Conservation (phyloP, 1,284 basidiomycete species). For the Cutaneotrichosporon dermatis region DNA sequence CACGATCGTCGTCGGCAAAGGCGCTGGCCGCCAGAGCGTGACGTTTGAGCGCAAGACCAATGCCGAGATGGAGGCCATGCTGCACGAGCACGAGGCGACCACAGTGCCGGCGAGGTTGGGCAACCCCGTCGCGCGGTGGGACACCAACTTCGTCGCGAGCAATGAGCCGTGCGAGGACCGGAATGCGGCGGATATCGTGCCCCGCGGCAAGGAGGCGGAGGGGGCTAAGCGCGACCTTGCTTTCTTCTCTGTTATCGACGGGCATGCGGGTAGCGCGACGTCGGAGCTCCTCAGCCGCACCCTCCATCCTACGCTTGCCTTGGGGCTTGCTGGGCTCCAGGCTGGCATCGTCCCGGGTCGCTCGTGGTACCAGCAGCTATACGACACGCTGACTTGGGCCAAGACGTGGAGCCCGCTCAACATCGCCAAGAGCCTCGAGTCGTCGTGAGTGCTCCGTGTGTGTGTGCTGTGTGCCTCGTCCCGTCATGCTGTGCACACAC, state of each 20-base stretch:
- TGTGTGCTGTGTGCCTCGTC: too few relatives aligned
- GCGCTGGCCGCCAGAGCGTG: slow-evolving; percentile 15
- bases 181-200: slow-evolving; percentile 65
- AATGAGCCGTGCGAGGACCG: slow-evolving; percentile 91
- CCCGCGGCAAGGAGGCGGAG: slow-evolving; percentile 37
- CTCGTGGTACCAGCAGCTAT: slow-evolving; percentile 18
- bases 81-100: slow-evolving; percentile 31
- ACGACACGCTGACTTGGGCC: slow-evolving; percentile 21
- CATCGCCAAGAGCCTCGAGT: slow-evolving; percentile 26
- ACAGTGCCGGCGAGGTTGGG: slow-evolving; percentile 19
- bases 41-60: slow-evolving; percentile 31
- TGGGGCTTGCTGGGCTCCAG: slow-evolving; percentile 63
- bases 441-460: slow-evolving; percentile 27
- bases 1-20: slow-evolving; percentile 10
- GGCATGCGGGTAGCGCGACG: slow-evolving; percentile 80
- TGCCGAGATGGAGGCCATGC: slow-evolving; percentile 29
- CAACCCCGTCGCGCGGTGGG: slow-evolving; percentile 55
- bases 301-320: slow-evolving; percentile 78
- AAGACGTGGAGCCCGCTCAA: slow-evolving; percentile 33
- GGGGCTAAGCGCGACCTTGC: slow-evolving; percentile 59
- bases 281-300: slow-evolving; percentile 77
- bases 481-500: too few relatives aligned
- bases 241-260: slow-evolving; percentile 88
- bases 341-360: slow-evolving; percentile 40
- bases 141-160: slow-evolving; percentile 71